These are phyloP conservation scores for Groenewaldozyma tartarivorans DNA, from an alignment of 805 yeast species.

Conservation along the genomic window DNA sequence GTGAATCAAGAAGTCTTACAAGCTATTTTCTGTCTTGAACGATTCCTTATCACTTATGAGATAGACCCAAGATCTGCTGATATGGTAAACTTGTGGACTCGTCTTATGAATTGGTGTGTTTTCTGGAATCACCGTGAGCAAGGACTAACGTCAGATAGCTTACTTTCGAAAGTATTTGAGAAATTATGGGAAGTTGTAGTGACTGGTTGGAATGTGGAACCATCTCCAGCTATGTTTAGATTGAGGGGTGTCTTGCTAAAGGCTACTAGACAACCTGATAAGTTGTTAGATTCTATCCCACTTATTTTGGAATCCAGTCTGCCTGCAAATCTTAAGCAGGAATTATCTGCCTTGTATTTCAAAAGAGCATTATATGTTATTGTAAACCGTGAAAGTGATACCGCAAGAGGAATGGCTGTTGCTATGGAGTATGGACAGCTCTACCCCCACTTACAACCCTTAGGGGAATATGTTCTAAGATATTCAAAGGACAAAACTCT, in stretches of 20 bases:
- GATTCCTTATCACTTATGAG: conserved; percentile 11
- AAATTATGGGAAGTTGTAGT: neutral
- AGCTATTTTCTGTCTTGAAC: conserved; percentile 17
- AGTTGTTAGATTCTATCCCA: neutral
- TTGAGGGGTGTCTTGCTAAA: neutral
- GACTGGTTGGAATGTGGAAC: neutral
- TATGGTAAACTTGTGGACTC: conserved; percentile 18
- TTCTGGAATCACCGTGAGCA: neutral
- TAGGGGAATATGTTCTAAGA: neutral
- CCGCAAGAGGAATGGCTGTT: neutral
- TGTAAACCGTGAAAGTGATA: neutral
- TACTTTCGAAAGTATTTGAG: neutral
- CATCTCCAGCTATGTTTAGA: neutral
- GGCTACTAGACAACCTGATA: neutral
- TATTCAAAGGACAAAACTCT: neutral
- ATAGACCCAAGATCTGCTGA: conserved; percentile 12
- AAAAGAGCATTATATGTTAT: neutral
- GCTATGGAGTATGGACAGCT: neutral
- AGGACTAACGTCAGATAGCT: neutral
- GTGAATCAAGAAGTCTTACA: conserved; percentile 16
- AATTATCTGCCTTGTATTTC: neutral
- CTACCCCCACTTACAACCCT: neutral
- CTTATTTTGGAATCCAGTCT: neutral
- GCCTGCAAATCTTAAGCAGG: neutral
- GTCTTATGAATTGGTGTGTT: conserved; percentile 17